These are phyloP conservation scores for Pyrenophora tritici-repentis DNA, from an alignment of 2,329 filamentous ascomycete species.

Conservation along the genomic window DNA sequence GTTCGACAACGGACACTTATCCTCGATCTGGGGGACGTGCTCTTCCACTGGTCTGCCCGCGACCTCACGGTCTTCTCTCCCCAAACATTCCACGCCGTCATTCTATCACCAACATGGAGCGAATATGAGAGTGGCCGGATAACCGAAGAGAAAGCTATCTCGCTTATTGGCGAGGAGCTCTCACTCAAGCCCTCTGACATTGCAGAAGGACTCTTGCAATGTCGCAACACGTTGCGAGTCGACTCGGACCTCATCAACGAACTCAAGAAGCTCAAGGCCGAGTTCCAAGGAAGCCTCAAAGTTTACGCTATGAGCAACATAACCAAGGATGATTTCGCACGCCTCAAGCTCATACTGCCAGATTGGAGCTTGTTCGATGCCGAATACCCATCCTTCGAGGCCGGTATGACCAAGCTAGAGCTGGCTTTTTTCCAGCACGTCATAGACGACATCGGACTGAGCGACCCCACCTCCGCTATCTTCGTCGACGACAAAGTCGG, in stretches of 20 bases:
- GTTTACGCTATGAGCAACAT: slow-evolving; percentile 45
- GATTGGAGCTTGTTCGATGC: slow-evolving; percentile 44
- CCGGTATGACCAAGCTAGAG: slow-evolving; percentile 46
- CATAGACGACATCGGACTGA: slow-evolving; percentile 24
- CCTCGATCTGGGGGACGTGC: slow-evolving; percentile 45
- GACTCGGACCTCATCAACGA: slow-evolving; percentile 27
- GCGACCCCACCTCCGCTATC: slow-evolving; percentile 19
- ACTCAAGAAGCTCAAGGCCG: slow-evolving; percentile 21
- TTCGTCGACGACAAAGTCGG: slow-evolving; percentile 39
- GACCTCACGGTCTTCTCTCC: slow-evolving; percentile 29
- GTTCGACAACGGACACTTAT: slow-evolving; percentile 25
- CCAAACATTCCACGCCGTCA: slow-evolving; percentile 25
- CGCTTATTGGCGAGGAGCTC: slow-evolving; percentile 25
- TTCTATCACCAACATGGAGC: slow-evolving; percentile 35
- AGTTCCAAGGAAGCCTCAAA: slow-evolving; percentile 17
- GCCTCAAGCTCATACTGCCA: slow-evolving; percentile 24
- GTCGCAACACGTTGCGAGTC: slow-evolving; percentile 31
- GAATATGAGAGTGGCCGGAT: slow-evolving; percentile 35
- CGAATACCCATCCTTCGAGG: slow-evolving; percentile 42
- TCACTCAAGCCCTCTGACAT: slow-evolving; percentile 30
- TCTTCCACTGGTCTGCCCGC: slow-evolving; percentile 41
- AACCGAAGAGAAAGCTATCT: slow-evolving; percentile 23
- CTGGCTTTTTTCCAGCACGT: slow-evolving; percentile 42
- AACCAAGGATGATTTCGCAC: slow-evolving; percentile 32
- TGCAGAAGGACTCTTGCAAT: slow-evolving; percentile 34